These are phyloP conservation scores for Pisolithus sp. DNA, from an alignment of 768 basidiomycete species.

Conservation along the genomic window DNA sequence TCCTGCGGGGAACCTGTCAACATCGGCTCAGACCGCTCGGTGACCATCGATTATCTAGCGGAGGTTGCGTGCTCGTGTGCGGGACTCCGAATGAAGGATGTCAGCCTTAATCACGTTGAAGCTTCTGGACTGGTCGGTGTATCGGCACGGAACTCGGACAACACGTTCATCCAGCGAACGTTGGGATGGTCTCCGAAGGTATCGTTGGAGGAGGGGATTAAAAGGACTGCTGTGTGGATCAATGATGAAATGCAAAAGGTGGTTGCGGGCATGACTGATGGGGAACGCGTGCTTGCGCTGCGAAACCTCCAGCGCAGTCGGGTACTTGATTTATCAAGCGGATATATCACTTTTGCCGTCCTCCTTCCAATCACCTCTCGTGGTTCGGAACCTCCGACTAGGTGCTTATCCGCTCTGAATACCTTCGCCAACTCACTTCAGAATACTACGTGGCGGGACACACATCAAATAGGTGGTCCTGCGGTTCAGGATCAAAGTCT, in stretches of 20 bases:
- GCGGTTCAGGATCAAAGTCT: slow-evolving; percentile 36
- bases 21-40: slow-evolving; percentile 42
- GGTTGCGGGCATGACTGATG: slow-evolving; percentile 4
- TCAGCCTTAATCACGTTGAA: slow-evolving; percentile 23
- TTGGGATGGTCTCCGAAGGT: slow-evolving; percentile 40
- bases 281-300: slow-evolving; percentile 13
- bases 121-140: slow-evolving; percentile 39
- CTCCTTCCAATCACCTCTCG: slow-evolving; percentile 55
- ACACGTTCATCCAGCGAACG: slow-evolving; percentile 25
- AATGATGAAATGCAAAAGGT: slow-evolving; percentile 27
- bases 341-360: slow-evolving; percentile 40
- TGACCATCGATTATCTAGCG: slow-evolving; percentile 39
- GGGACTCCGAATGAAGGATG: slow-evolving; percentile 21
- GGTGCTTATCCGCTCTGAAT: slow-evolving; percentile 38
- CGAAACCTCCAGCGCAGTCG: slow-evolving; percentile 28
- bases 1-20: slow-evolving; percentile 35
- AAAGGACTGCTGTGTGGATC: slow-evolving; percentile 44
- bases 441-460: slow-evolving; percentile 43
- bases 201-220: slow-evolving; percentile 43
- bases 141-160: slow-evolving; percentile 46
- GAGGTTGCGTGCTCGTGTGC: slow-evolving; percentile 31
- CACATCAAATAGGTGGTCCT: slow-evolving; percentile 23
- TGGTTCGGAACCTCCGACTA: slow-evolving; percentile 25
- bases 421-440: slow-evolving; percentile 39
- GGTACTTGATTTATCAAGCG: slow-evolving; percentile 31